phyloP scores from a whole-genome alignment of 192 early-diverging fungal species.

The Gamsiella multidivaricata region DNA sequence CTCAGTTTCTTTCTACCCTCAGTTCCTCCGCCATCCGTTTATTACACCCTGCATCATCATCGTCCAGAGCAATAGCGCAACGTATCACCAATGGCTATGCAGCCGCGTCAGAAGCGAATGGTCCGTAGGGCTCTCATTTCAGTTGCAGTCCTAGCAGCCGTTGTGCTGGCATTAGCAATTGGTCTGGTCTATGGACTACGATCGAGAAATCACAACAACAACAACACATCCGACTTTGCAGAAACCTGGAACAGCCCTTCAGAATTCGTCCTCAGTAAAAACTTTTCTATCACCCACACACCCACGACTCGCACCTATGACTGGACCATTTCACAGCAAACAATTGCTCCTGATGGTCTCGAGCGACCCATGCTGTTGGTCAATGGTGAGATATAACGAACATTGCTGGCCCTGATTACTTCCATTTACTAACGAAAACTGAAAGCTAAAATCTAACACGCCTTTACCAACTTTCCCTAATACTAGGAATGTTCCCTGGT shows the following conservation, averaged over 20 bases:
- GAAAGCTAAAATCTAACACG: too few species aligned
- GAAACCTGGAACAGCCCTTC: conserved; percentile 37
- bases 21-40: neutral
- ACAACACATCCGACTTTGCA: neutral
- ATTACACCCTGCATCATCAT: too few species aligned
- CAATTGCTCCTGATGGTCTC: conserved; percentile 67
- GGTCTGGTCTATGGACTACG: conserved; percentile 22
- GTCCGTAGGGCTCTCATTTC: neutral
- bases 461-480: neutral
- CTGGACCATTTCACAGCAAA: conserved; percentile 35
- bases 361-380: conserved; percentile 71
- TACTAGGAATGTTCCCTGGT: conserved; percentile 54
- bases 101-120: conserved; percentile 6
- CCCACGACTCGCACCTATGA: conserved; percentile 32
- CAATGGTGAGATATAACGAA: conserved; percentile 61
- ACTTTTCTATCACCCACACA: conserved; percentile 24
- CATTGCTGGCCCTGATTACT: too few species aligned
- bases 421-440: too few species aligned
- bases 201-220: conserved; percentile 4
- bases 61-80: too few species aligned
- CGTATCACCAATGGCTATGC: conserved; percentile 9
- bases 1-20: too few species aligned
- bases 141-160: neutral
- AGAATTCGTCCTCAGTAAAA: conserved; percentile 33
- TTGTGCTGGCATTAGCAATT: conserved; percentile 16